phyloP scores from a whole-genome alignment of 2,329 filamentous ascomycete species.

The Periglandula ipomoeae region DNA sequence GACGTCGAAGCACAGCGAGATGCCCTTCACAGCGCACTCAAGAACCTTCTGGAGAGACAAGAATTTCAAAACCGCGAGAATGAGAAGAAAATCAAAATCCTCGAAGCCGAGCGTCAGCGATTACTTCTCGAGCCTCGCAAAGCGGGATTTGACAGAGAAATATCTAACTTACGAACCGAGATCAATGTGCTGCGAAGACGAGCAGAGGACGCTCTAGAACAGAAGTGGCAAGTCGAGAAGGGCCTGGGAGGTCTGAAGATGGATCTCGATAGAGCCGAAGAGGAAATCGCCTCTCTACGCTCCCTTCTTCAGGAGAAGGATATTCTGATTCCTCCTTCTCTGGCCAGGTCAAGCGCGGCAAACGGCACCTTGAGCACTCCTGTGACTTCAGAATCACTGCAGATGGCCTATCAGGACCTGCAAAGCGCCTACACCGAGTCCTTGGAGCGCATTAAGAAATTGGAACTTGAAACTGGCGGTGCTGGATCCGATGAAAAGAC shows the following conservation, averaged over 20 bases:
- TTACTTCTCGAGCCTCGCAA: slow-evolving; percentile 61
- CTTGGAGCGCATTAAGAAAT: slow-evolving; percentile 54
- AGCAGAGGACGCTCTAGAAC: slow-evolving; percentile 87
- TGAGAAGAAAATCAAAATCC: slow-evolving; percentile 64
- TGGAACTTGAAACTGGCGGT: slow-evolving; percentile 42
- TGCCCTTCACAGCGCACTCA: slow-evolving; percentile 79
- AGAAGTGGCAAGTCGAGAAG: slow-evolving; percentile 95
- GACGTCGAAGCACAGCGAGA: slow-evolving; percentile 92
- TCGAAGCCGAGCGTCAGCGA: slow-evolving; percentile 71
- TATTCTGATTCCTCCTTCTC: slow-evolving; percentile 58
- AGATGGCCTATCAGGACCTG: slow-evolving; percentile 65
- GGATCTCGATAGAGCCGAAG: slow-evolving; percentile 90
- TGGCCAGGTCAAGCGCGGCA: slow-evolving; percentile 34
- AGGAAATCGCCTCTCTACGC: slow-evolving; percentile 80
- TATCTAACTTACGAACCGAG: slow-evolving; percentile 70
- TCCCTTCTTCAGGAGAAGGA: slow-evolving; percentile 74
- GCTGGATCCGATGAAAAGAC: slow-evolving; percentile 45
- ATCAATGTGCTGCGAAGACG: slow-evolving; percentile 75
- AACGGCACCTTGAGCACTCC: slow-evolving; percentile 24
- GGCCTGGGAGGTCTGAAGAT: slow-evolving; percentile 83
- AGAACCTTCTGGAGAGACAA: slow-evolving; percentile 76
- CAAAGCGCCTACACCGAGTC: slow-evolving; percentile 62
- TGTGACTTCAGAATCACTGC: slow-evolving; percentile 61
- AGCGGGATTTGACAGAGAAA: slow-evolving; percentile 75
- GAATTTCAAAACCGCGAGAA: slow-evolving; percentile 78